Conservation (phyloP, 768 basidiomycete genomes). For the Hypholoma sublateritium region DNA sequence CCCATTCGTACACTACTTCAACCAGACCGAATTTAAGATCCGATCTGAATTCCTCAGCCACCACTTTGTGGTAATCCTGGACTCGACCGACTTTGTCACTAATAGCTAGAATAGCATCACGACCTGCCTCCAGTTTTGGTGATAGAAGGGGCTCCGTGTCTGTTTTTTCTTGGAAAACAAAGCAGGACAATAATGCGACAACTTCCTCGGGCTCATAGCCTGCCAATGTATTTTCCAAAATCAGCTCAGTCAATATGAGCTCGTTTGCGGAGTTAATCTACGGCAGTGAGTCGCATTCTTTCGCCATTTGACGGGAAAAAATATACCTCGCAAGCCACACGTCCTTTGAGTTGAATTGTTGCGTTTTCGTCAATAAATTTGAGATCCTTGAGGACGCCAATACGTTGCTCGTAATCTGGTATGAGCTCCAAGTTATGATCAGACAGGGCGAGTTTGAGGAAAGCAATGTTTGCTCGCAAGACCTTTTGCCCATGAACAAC, state of each 20-base stretch:
- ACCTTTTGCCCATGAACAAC: constrained; percentile 74
- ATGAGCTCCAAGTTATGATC: constrained; percentile 96
- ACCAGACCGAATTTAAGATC: constrained; percentile 88
- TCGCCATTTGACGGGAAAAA: not conserved
- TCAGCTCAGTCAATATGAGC: constrained; percentile 93
- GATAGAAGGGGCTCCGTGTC: constrained; percentile 85
- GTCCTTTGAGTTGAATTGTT: constrained; percentile 92
- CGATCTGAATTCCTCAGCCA: constrained; percentile 74
- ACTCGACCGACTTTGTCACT: constrained; percentile 75
- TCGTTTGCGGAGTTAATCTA: constrained; percentile 99
- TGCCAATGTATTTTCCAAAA: constrained; percentile 92
- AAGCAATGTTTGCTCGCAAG: constrained; percentile 70
- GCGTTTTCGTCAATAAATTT: constrained; percentile 95
- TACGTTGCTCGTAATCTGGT: constrained; percentile 95
- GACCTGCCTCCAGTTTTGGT: constrained; percentile 75
- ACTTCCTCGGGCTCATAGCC: constrained; percentile 93
- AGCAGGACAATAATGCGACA: constrained; percentile 92
- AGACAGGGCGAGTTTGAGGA: constrained; percentile 82
- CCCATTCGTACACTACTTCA: constrained; percentile 99
- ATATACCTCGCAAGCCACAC: constrained; percentile 93
- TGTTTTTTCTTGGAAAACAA: constrained; percentile 98
- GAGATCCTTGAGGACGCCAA: constrained; percentile 86
- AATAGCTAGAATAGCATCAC: constrained; percentile 75
- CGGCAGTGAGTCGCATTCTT: not conserved
- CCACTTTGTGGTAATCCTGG: constrained; percentile 81